A percentile compares a stretch with the other conserved stretches of the same genome.
phyloP scores from a whole-genome alignment of 805 yeast species.

The Ogataea minuta region DNA sequence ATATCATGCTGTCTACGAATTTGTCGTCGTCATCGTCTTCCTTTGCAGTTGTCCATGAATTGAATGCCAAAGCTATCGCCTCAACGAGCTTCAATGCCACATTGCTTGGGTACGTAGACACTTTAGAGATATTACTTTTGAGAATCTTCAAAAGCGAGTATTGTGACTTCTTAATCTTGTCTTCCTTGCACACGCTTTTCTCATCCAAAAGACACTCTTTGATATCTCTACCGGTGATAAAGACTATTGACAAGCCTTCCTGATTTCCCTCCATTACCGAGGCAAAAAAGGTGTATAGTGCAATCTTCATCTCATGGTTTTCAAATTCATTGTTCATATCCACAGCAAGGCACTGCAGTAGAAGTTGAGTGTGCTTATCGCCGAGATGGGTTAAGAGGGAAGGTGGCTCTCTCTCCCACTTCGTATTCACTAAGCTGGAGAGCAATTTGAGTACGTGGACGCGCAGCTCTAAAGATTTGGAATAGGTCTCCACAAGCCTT shows the following conservation, averaged over 20 bases:
- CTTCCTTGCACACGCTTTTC: slow-evolving; percentile 10
- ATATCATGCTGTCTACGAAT: slow-evolving; percentile 44
- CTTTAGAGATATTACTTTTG: slow-evolving; percentile 51
- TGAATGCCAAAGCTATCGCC: slow-evolving; percentile 70
- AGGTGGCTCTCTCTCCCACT: slow-evolving; percentile 62
- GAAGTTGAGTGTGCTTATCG: slow-evolving; percentile 52
- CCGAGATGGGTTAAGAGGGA: slow-evolving; percentile 83
- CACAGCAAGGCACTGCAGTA: slow-evolving; percentile 56
- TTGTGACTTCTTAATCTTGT: slow-evolving; percentile 11
- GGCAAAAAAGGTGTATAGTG: slow-evolving; percentile 62
- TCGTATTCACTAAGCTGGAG: slow-evolving; percentile 53
- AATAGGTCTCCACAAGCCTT: slow-evolving; percentile 55
- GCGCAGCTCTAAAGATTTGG: slow-evolving; percentile 47
- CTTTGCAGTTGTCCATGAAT: slow-evolving; percentile 70
- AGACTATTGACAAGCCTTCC: slow-evolving; percentile 71
- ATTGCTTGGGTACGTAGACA: slow-evolving; percentile 55
- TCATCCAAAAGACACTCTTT: slow-evolving; percentile 27
- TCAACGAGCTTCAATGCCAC: slow-evolving; percentile 69
- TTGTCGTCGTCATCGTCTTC: slow-evolving; percentile 48
- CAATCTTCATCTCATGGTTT: slow-evolving; percentile 49
- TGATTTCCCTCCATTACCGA: slow-evolving; percentile 69
- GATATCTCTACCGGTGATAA: slow-evolving; percentile 60
- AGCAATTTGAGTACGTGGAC: slow-evolving; percentile 52
- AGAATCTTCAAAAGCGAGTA: slow-evolving; percentile 54
- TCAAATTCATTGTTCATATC: slow-evolving; percentile 61